A percentile compares a stretch with the other conserved stretches of the same genome.
phyloP scores from a whole-genome alignment of 768 basidiomycete species.

The Phylloporus scabripes region DNA sequence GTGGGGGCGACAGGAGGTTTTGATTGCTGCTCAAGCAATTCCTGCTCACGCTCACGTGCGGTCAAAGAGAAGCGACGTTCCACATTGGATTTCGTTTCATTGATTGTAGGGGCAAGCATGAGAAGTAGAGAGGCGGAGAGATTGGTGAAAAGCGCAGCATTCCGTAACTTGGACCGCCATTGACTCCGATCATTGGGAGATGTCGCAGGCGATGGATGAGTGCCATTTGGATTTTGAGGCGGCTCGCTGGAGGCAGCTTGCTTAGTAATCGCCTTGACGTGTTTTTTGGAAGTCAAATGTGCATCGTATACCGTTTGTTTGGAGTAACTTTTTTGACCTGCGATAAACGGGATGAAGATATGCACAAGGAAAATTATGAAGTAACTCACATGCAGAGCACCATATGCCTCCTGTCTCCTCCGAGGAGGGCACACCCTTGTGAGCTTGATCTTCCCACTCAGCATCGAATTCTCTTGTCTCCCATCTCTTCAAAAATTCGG shows the following conservation, averaged over 20 bases:
- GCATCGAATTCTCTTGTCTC: slow-evolving; percentile 65
- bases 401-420: slow-evolving; percentile 71
- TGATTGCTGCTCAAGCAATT: slow-evolving; percentile 71
- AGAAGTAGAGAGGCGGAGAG: slow-evolving; percentile 64
- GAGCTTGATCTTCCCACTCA: slow-evolving; percentile 56
- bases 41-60: slow-evolving; percentile 95
- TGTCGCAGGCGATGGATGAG: slow-evolving; percentile 21
- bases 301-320: slow-evolving; percentile 98
- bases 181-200: slow-evolving; percentile 29
- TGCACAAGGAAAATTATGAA: slow-evolving; percentile 1
- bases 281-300: slow-evolving; percentile 93
- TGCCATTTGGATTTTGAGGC: slow-evolving; percentile 33
- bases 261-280: slow-evolving; percentile 83
- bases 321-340: slow-evolving; percentile 91
- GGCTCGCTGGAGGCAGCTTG: slow-evolving; percentile 44
- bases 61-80: slow-evolving; percentile 96
- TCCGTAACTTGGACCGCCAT: slow-evolving; percentile 48
- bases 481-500: slow-evolving; percentile 78
- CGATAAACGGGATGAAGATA: slow-evolving; percentile 2
- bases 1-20: slow-evolving; percentile 46
- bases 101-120: slow-evolving; percentile 58
- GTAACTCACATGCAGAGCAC: slow-evolving; percentile 83
- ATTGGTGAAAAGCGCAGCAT: slow-evolving; percentile 66
- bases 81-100: slow-evolving; percentile 93
- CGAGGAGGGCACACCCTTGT: slow-evolving; percentile 32